Evolutionary conservation across 495 filamentous ascomycete species (phyloP), one percentile per base, ranked within the genome.

Genomic region (Evernia prunastri): DNA sequence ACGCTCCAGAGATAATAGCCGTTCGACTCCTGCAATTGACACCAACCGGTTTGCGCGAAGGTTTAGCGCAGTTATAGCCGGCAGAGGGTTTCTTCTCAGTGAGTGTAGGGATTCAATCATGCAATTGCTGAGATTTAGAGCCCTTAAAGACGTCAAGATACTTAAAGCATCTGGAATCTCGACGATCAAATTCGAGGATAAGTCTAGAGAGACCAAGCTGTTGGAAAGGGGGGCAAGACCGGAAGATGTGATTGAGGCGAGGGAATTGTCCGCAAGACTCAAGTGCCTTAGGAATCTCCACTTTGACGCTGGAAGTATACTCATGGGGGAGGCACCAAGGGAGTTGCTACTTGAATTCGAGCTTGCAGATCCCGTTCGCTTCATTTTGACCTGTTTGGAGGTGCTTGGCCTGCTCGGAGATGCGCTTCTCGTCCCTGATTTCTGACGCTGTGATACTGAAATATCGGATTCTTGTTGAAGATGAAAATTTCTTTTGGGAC

Each of bases 91-190:
- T 62, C 89, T 84, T 3, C 86, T 85, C 23, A 98, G 78, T 6
- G 92, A 96, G 68, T 95, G 91, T 63, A 98, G 78, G 39, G 91
- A 95, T 60, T 94, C 90, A 58, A 98, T 96, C 93, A 97, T 96
- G 81, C 94, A 97, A 70, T 91, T 86, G 18, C 92, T 93, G 35
- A 98, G 80, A 70, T 98, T 97, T 56, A 98, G 76, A 31, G 94
- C 92, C 56, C 90, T 84, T 29, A 98, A 81, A 27, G 89, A 86
- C 39, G 89, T 89, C 56, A 98, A 78, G 18, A 83, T 87, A 43
- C 91, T 86, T 40, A 98, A 75, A 69, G 89, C 89, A 72, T 97
- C 94, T 1, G 94, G 94, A 54, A 97, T 87, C 69, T 96, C 89
- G 0, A 85, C 85, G 71, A 97, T 92, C 25, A 96, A 83, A 72